These are phyloP conservation scores for Russula abietina DNA, from an alignment of 768 basidiomycete genomes.

Conservation along the genomic window DNA sequence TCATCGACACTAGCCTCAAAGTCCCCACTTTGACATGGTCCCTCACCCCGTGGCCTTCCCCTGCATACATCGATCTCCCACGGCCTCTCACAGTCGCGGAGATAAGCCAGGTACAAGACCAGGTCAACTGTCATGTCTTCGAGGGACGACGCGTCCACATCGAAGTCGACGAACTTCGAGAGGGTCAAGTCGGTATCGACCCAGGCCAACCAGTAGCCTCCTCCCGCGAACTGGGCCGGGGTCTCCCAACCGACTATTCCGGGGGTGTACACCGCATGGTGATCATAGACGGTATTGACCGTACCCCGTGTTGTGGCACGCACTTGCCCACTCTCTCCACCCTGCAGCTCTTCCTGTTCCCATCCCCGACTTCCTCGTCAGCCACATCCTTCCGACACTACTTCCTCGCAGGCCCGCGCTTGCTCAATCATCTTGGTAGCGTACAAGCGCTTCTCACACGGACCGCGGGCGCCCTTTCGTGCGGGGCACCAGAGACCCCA, in stretches of 20 bases:
- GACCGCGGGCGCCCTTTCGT: constrained; percentile 58
- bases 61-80: constrained; percentile 73
- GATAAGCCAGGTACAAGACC: constrained; percentile 52
- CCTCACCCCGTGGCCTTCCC: constrained; percentile 58
- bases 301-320: constrained; percentile 82
- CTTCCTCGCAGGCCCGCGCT: constrained; percentile 77
- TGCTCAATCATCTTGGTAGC: constrained; percentile 54
- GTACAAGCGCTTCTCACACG: constrained; percentile 50
- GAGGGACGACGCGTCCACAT: constrained; percentile 63
- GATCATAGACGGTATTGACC: constrained; percentile 75
- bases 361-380: constrained; percentile 54
- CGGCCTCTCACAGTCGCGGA: constrained; percentile 61
- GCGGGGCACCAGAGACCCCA: constrained; percentile 59
- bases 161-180: constrained; percentile 66
- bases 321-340: constrained; percentile 75
- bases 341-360: constrained; percentile 64
- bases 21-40: constrained; percentile 79
- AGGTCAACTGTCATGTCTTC: constrained; percentile 61
- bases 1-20: constrained; percentile 58
- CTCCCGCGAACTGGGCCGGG: constrained; percentile 50
- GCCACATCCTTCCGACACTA: constrained; percentile 66
- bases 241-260: constrained; percentile 65
- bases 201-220: constrained; percentile 35
- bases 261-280: constrained; percentile 75
- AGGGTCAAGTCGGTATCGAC: constrained; percentile 28